phyloP scores from a whole-genome alignment of 2,329 filamentous ascomycete species.

The Macrophomina phaseolina region DNA sequence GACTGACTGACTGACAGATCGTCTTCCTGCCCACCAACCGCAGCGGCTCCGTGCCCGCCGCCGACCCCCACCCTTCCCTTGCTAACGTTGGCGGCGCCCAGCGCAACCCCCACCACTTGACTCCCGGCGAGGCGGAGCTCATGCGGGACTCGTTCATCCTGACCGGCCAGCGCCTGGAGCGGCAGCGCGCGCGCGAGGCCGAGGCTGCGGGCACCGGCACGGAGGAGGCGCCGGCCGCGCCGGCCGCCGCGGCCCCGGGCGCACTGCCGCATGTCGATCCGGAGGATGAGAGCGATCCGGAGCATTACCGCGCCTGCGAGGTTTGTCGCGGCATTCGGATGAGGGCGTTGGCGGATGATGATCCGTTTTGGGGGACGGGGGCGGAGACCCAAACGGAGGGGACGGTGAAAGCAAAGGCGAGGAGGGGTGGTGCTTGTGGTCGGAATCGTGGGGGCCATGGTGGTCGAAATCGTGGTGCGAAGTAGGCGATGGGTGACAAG shows the following conservation, averaged over 20 bases:
- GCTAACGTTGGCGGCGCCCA: background rate
- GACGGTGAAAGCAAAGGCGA: no score
- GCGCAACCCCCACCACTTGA: no score
- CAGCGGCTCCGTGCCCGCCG: background rate
- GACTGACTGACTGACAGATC: background rate
- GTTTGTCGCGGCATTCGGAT: background rate
- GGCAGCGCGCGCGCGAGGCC: background rate
- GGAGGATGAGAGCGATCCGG: background rate
- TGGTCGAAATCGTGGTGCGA: no score
- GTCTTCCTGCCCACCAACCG: background rate
- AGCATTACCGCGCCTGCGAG: constrained; percentile 2
- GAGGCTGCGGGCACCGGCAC: no score
- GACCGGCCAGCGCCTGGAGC: no score
- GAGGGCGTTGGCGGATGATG: background rate
- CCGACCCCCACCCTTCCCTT: no score
- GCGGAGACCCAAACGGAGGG: no score
- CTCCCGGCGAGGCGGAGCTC: no score
- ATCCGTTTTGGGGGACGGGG: background rate
- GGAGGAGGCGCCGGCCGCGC: background rate
- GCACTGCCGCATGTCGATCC: background rate
- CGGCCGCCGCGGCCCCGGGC: background rate
- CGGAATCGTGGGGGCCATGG: no score
- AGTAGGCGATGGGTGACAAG: no score
- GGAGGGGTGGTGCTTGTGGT: no score
- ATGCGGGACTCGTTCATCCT: no score